These are phyloP conservation scores for Funneliformis geosporum DNA, from an alignment of 192 early-diverging fungal species.

Conservation along the genomic window DNA sequence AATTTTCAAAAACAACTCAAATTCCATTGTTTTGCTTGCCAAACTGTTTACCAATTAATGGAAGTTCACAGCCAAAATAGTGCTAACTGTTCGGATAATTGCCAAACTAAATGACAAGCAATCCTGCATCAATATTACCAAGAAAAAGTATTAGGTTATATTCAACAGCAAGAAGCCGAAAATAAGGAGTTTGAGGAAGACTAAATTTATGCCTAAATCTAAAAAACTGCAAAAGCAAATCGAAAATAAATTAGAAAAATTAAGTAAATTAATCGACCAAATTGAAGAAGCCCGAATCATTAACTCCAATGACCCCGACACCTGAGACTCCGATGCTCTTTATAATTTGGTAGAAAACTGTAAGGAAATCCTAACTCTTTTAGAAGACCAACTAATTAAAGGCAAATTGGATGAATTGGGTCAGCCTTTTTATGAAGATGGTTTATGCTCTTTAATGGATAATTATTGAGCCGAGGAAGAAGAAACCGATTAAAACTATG, in stretches of 20 bases:
- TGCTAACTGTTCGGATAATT: not conserved
- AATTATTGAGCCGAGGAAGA: constrained; percentile 4
- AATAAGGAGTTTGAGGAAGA: not conserved
- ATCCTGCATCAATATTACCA: not conserved
- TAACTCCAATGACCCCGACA: constrained; percentile 4
- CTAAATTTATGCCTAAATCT: not conserved
- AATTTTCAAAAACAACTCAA: not conserved
- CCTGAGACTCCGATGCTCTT: constrained; percentile 17
- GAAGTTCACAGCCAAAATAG: not conserved
- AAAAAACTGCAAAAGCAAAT: not conserved
- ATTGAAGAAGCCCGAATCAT: not conserved
- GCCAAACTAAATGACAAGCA: not conserved
- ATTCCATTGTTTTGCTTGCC: constrained; percentile 1
- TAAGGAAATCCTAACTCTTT: not conserved
- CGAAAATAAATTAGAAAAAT: constrained; percentile 12
- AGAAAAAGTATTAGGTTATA: not conserved
- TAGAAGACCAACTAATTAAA: not conserved
- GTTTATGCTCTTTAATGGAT: constrained; percentile 20
- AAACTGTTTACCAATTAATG: not conserved
- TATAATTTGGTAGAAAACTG: constrained; percentile 13
- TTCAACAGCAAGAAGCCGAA: too few relatives aligned
- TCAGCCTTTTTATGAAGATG: not conserved
- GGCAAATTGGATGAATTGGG: not conserved
- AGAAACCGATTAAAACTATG: not conserved
- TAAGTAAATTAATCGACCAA: not conserved